phyloP scores from a whole-genome alignment of 768 basidiomycete genomes.

The Termitomyces titanicus region DNA sequence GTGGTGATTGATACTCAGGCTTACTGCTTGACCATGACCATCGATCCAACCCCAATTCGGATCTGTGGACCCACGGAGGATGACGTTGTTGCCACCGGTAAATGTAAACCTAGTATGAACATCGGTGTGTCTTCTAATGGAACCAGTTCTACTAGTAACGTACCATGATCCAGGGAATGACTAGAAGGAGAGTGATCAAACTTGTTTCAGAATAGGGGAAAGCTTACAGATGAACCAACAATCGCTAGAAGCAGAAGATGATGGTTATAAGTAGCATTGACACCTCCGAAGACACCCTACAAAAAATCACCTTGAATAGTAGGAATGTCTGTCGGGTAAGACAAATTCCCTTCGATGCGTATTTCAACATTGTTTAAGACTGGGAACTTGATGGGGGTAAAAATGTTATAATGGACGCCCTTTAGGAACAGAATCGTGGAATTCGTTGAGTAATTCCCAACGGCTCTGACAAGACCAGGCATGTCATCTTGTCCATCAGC shows the following conservation, averaged over 20 bases:
- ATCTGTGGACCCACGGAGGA: conserved; percentile 50
- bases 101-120: conserved; percentile 44
- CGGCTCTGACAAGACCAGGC: conserved; percentile 40
- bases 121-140: neutral
- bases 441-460: conserved; percentile 36
- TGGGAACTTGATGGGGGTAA: conserved; percentile 56
- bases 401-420: conserved; percentile 58
- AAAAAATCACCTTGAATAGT: conserved; percentile 40
- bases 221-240: conserved; percentile 41
- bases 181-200: conserved; percentile 18
- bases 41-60: conserved; percentile 66
- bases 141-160: neutral
- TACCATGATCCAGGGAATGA: conserved; percentile 45
- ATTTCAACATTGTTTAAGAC: conserved; percentile 54
- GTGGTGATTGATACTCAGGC: conserved; percentile 1
- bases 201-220: neutral
- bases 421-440: conserved; percentile 55
- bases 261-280: neutral
- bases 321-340: conserved; percentile 49
- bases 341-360: conserved; percentile 53
- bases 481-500: conserved; percentile 46
- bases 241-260: conserved; percentile 25
- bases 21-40: conserved; percentile 51
- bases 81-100: conserved; percentile 53
- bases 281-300: neutral